phyloP scores from a whole-genome alignment of 2,329 filamentous ascomycete genomes.

The Diplodia scrobiculata region DNA sequence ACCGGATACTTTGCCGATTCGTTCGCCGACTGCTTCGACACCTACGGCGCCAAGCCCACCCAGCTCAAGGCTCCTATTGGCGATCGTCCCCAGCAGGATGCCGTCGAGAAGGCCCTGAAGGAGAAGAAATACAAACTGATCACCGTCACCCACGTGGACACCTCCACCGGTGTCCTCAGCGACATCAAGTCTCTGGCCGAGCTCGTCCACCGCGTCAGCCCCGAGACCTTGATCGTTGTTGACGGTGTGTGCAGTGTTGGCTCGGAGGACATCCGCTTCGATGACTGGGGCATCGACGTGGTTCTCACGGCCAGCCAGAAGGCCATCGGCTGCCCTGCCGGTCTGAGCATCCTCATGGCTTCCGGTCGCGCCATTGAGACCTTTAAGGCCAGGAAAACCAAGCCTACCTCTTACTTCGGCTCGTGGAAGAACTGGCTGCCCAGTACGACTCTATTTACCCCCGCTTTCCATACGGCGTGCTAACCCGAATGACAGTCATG shows the following conservation, averaged over 20 bases:
- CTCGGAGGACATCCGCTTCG: constrained; percentile 92
- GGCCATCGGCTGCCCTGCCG: constrained; percentile 92
- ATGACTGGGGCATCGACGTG: constrained; percentile 89
- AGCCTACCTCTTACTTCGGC: constrained; percentile 86
- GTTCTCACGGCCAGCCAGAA: constrained; percentile 96
- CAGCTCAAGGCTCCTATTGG: constrained; percentile 89
- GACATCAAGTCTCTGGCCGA: constrained; percentile 84
- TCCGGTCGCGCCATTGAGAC: constrained; percentile 82
- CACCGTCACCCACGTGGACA: constrained; percentile 96
- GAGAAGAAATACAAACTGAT: constrained; percentile 92
- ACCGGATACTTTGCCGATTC: constrained; percentile 97
- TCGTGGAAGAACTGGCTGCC: constrained; percentile 97
- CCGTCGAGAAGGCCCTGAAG: constrained; percentile 84
- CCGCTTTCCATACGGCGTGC: constrained; percentile 11
- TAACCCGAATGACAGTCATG: constrained; percentile 67
- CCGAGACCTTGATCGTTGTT: constrained; percentile 86
- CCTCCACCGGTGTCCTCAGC: constrained; percentile 91
- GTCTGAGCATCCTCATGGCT: constrained; percentile 90
- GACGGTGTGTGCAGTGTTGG: constrained; percentile 98
- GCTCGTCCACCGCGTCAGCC: constrained; percentile 81
- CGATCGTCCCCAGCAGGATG: constrained; percentile 78
- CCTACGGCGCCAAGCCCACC: constrained; percentile 87
- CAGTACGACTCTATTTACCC: constrained; percentile 55
- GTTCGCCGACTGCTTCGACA: constrained; percentile 87
- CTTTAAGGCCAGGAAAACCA: constrained; percentile 77